Conservation (phyloP, 108 stramenopile species). For the Pelagomonas calceolata region DNA sequence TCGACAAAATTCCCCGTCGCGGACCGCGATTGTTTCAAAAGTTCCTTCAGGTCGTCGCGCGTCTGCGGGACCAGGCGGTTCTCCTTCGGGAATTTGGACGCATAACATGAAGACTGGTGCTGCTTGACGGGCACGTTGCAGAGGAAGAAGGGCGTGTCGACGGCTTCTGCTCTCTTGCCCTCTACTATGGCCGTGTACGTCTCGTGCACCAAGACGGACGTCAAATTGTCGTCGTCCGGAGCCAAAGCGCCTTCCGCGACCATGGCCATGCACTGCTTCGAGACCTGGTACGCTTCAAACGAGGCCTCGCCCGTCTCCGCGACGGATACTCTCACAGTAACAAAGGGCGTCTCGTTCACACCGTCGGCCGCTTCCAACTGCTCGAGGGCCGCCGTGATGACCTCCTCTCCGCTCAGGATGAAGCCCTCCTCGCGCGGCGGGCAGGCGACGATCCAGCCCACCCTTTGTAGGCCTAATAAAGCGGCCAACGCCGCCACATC, state of each 20-base stretch:
- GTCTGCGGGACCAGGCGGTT: conserved; percentile 68
- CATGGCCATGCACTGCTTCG: conserved; percentile 94
- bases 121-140: conserved; percentile 82
- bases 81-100: conserved; percentile 63
- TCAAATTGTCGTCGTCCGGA: conserved; percentile 57
- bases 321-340: conserved; percentile 73
- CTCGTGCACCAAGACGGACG: conserved; percentile 73
- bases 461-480: conserved; percentile 62
- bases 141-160: conserved; percentile 90
- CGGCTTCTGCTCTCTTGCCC: conserved; percentile 73
- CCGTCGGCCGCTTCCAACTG: conserved; percentile 91
- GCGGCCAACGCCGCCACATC: conserved; percentile 64
- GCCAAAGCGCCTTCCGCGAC: conserved; percentile 87
- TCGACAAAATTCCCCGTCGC: conserved; percentile 82
- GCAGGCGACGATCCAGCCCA: conserved; percentile 94
- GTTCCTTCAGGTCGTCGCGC: conserved; percentile 70
- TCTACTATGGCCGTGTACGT: conserved; percentile 95
- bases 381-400: conserved; percentile 81
- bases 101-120: conserved; percentile 70
- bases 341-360: conserved; percentile 77
- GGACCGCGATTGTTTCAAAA: conserved; percentile 66
- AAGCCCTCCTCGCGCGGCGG: conserved; percentile 83
- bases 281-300: conserved; percentile 87
- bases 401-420: conserved; percentile 69
- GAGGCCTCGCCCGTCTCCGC: conserved; percentile 51